Evolutionary conservation across 2,329 filamentous ascomycete genomes (phyloP), one percentile per base, ranked within the genome.

Genomic region (Fusarium cyanostomum): DNA sequence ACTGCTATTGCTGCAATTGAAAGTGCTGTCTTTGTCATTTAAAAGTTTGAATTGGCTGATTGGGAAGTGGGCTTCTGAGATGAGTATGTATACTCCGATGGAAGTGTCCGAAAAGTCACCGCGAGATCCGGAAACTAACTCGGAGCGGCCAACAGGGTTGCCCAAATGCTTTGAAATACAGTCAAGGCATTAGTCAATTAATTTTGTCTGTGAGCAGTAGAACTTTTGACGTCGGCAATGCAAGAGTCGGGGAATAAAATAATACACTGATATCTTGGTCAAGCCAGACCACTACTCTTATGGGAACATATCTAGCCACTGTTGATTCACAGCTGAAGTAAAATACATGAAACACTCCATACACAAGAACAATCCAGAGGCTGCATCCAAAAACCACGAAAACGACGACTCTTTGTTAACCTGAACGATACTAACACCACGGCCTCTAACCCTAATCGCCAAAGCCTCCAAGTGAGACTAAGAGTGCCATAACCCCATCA

Each of bases 61-160:
- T 1, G 9, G 2, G 1, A 1, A 11, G 6, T 15, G 13, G 9
- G 2, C 12, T 10, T 8, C 45, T 13, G 13, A 4, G 7, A 12
- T 21, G 13, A n/a, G 15, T 56, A 48, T 60, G 53, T 56, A 51
- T 42, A 41, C 10, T 33, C 27, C 4, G 18, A n/a, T 12, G 21
- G 39, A 63, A 56, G 63, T 66, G 16, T 57, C 63, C 63, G 63
- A 66, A 66, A 66, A 56, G 63, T 66, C 59, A 48, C 63, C 62
- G 63, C 16, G 6, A 11, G 11, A 51, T 21, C 6, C 50, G 59
- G 59, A 60, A 31, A 64, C 59, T 56, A 39, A 12, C 21, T 59
- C 54, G 59, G 54, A 46, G 10, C 16, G 6, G 50, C 62, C 31
- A 52, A 39, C 49, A 59, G 24, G 38, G 45, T 39, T 24, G 7